Evolutionary conservation across 805 yeast species (phyloP), one percentile per base, ranked within the genome.

Genomic region (Barnettozyma siamensis): DNA sequence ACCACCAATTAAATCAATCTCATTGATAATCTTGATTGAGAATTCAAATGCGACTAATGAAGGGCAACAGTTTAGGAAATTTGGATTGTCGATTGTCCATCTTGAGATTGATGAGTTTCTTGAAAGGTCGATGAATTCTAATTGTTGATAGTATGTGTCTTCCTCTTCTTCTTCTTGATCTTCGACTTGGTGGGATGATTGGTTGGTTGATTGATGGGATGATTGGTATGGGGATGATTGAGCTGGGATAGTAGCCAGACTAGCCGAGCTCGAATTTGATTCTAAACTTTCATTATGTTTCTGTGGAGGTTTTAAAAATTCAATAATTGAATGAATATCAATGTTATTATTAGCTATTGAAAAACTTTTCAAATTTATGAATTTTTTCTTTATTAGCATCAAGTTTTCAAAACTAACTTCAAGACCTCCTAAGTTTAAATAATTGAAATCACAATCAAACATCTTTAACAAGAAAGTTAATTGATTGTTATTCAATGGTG

Each of bases 31-130:
- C 48, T 74, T 77, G 56, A 75, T 75, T 41, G 77, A 78, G 43
- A 80, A 74, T 59, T 88, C 96, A 45, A 83, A 64, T 4, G 86
- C 83, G 33, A 66, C 64, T 29, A 86, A 64, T n/a, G 68, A 58
- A 3, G 70, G 63, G 33, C 74, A 73, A 37, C 70, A 60, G 20
- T 69, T 65, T 27, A 76, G 60, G 33, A 75, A 59, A 10, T 59
- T 60, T 13, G 70, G 64, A 46, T 69, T 69, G 41, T 76, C 81
- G 10, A 78, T 58, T 1, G 80, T 69, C 79, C 88, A 78, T 42
- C 80, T 64, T 29, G 72, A 76, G 36, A 85, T 64, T 45, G 68
- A 62, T 33, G 76, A 72, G 55, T 80, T 78, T 20, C 83, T 83
- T 11, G 85, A 71, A 16, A 87, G 55, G 57, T 87, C 93, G 20